These are phyloP conservation scores for Tetracladium setigerum DNA, from an alignment of 495 filamentous ascomycete species.

Conservation along the genomic window DNA sequence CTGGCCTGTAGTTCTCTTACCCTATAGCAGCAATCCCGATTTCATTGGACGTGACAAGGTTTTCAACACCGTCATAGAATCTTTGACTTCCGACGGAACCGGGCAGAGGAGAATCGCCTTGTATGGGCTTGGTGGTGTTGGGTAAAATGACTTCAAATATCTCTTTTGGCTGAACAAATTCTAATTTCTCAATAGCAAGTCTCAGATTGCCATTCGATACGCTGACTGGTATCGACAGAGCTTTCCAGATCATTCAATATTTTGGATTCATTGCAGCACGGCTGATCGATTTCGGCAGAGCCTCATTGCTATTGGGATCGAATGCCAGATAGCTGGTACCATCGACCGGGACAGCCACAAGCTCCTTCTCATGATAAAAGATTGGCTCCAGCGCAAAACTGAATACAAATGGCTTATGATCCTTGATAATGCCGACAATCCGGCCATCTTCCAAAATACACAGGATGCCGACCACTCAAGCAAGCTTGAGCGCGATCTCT, in stretches of 20 bases:
- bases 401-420: conserved; percentile 32
- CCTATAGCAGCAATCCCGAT: neutral
- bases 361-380: conserved; percentile 25
- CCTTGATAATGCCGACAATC: conserved; percentile 38
- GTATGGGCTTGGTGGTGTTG: too few relatives aligned
- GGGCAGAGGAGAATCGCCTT: too few relatives aligned
- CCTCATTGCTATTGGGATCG: conserved; percentile 24
- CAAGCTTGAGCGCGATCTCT: too few relatives aligned
- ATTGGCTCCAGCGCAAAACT: conserved; percentile 29
- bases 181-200: conserved; percentile 25
- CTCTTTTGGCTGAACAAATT: too few relatives aligned
- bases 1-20: neutral
- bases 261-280: conserved; percentile 32
- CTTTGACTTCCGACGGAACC: too few relatives aligned
- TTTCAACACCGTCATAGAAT: neutral
- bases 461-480: too few relatives aligned
- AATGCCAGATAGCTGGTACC: conserved; percentile 25
- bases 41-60: neutral
- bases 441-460: too few relatives aligned
- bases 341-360: neutral
- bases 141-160: too few relatives aligned
- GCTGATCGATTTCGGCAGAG: conserved; percentile 19
- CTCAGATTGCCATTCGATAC: conserved; percentile 41
- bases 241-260: conserved; percentile 18
- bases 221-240: conserved; percentile 18